Percentiles rank a stretch among this genome's conserved stretches.
Conservation (phyloP, 2,329 filamentous ascomycete species). For the Colletotrichum brevisporum region DNA sequence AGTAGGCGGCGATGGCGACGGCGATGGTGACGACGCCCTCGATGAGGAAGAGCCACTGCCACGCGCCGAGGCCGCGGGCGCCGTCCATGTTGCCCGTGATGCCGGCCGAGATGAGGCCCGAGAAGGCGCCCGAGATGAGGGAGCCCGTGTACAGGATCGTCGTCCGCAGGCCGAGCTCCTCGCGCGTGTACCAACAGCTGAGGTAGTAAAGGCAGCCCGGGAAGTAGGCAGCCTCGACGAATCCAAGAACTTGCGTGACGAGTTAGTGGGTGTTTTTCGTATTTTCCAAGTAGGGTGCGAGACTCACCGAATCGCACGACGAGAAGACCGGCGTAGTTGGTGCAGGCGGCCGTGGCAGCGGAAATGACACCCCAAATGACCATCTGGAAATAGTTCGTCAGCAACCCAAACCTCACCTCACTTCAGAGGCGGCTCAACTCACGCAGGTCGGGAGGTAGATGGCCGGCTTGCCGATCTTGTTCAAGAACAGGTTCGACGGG, state of each 20-base stretch:
- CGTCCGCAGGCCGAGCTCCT: conserved; percentile 76
- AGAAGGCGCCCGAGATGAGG: conserved; percentile 80
- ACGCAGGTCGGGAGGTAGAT: conserved; percentile 61
- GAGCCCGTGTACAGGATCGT: conserved; percentile 78
- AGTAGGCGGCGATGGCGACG: conserved; percentile 70
- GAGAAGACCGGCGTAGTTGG: conserved; percentile 51
- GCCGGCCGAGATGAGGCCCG: conserved; percentile 74
- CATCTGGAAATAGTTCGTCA: conserved; percentile 37
- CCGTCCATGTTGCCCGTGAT: conserved; percentile 77
- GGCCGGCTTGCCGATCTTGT: conserved; percentile 64
- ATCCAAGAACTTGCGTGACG: conserved; percentile 3
- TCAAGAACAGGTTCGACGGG: conserved; percentile 65
- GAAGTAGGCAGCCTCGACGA: conserved; percentile 39
- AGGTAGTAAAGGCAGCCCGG: conserved; percentile 73
- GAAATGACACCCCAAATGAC: conserved; percentile 65
- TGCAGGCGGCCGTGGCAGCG: conserved; percentile 52
- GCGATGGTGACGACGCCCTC: conserved; percentile 76
- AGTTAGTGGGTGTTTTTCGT: not conserved
- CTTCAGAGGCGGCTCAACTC: conserved; percentile 42
- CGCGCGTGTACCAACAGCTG: conserved; percentile 77
- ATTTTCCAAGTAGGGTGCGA: not conserved
- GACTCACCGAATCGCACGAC: conserved; percentile 50
- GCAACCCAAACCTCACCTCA: not conserved
- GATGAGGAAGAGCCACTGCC: conserved; percentile 79
- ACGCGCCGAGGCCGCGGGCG: conserved; percentile 68